Evolutionary conservation across 345 rosid species (phyloP), one percentile per base, ranked within the genome.

Genomic region (Citrus medica): DNA sequence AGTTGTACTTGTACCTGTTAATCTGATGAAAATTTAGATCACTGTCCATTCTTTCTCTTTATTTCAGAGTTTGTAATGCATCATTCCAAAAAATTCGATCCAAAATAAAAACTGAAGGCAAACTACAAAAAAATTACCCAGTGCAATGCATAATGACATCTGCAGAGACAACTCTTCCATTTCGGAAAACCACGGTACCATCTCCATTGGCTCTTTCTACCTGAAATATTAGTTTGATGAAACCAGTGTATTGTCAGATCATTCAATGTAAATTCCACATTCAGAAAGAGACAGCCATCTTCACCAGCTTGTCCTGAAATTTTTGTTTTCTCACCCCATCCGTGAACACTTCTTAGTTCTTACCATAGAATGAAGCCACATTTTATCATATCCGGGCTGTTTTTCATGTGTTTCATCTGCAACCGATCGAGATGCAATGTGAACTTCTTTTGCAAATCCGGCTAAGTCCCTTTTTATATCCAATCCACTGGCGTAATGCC

Each of bases 301-400:
- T 46, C 51, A 46, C 5, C 58, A 53, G 19, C 22, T 53, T 17
- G 22, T 46, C 51, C 17, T 3, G 51, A 46, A 46, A 46, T 13
- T 46, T 46, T 46, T 46, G 51, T 46, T 46, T 16, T 40, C 16
- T 42, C 16, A 42, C 14, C 51, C 51, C 51, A 0, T 42, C 13
- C 1, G 51, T 3, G 51, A 46, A 46, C 27, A 60, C 10, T 24
- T 37, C 48, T 85, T 89, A 93, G 14, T 21, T 37, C 59, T 86
- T 89, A 93, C 98, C 99, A 89, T 88, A 19, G 98, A 90, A 86
- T 93, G 97, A 79, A 85, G 73, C 93, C 94, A 88, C 21, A 92
- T 58, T 40, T 92, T 92, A 82, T 77, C 80, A 73, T 84, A 86
- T 67, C 91, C 89, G 12, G 81, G 75, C 58, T 73, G 87, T 67